Conservation (phyloP, 1,139 yeast genomes). For the Nakaseomyces bracarensis region DNA sequence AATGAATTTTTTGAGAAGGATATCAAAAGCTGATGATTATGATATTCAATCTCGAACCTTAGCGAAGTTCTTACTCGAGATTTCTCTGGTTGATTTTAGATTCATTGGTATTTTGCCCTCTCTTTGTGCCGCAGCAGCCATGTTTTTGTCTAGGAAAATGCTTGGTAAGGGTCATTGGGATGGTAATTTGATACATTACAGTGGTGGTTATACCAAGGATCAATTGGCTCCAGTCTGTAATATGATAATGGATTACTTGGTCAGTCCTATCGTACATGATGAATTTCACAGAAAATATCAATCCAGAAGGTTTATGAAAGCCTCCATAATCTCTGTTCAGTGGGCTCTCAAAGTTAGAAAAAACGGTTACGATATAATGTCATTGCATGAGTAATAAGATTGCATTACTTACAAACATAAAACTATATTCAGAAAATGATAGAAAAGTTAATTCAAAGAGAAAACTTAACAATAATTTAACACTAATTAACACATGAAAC, state of each 20-base stretch:
- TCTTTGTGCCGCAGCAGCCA: constrained; percentile 81
- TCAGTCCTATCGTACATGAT: constrained; percentile 81
- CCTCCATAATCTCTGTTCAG: constrained; percentile 76
- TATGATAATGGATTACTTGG: constrained; percentile 68
- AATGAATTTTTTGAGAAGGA: constrained; percentile 85
- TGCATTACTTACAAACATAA: constrained; percentile 4
- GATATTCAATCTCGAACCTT: constrained; percentile 87
- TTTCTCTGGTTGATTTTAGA: constrained; percentile 70
- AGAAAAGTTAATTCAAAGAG: not conserved
- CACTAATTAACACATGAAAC: no score
- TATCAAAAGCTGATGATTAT: constrained; percentile 91
- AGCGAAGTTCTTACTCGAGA: constrained; percentile 82
- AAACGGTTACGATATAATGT: constrained; percentile 34
- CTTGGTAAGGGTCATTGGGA: constrained; percentile 69
- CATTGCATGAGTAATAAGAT: constrained; percentile 27
- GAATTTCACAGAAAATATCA: constrained; percentile 93
- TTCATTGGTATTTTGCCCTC: constrained; percentile 77
- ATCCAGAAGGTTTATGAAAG: constrained; percentile 83
- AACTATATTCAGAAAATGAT: constrained; percentile 5
- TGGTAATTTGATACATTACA: constrained; percentile 76
- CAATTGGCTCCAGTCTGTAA: constrained; percentile 67
- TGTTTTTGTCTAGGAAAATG: constrained; percentile 79
- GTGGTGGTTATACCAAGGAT: constrained; percentile 79
- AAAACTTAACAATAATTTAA: not conserved
- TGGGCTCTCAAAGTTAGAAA: constrained; percentile 63